Conservation (phyloP, 129 eudicot genomes). For the Glebionis coronaria region DNA sequence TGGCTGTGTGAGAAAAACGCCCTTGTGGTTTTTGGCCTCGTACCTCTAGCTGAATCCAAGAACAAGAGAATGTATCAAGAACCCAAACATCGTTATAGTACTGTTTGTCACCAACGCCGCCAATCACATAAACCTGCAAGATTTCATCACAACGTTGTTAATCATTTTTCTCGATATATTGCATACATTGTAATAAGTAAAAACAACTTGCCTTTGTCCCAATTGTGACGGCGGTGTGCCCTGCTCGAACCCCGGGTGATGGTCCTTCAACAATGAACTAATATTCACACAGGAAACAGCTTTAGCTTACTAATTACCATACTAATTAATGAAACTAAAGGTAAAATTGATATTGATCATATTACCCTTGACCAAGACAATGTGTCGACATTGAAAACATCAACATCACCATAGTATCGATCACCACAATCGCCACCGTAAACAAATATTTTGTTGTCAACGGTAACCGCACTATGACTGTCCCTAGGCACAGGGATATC, state of each 20-base stretch:
- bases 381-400: constrained; percentile 62
- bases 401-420: constrained; percentile 73
- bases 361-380: constrained; percentile 73
- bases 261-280: constrained; percentile 60
- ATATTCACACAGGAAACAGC: not conserved
- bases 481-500: constrained; percentile 71
- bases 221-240: constrained; percentile 75
- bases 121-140: constrained; percentile 69
- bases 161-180: not conserved
- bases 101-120: constrained; percentile 88
- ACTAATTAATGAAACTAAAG: not conserved
- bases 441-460: constrained; percentile 51
- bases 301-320: not conserved
- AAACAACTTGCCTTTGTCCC: constrained; percentile 62
- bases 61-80: constrained; percentile 51
- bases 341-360: not conserved
- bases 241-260: constrained; percentile 83
- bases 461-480: constrained; percentile 72
- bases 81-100: constrained; percentile 86
- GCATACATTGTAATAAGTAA: not conserved
- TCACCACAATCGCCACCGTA: constrained; percentile 96
- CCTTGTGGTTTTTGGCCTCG: constrained; percentile 74
- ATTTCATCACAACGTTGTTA: constrained; percentile 1
- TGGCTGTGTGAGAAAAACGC: constrained; percentile 89
- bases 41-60: constrained; percentile 69